These are phyloP conservation scores for Eremothecium sinecaudum DNA, from an alignment of 1,139 yeast genomes.

Conservation along the genomic window DNA sequence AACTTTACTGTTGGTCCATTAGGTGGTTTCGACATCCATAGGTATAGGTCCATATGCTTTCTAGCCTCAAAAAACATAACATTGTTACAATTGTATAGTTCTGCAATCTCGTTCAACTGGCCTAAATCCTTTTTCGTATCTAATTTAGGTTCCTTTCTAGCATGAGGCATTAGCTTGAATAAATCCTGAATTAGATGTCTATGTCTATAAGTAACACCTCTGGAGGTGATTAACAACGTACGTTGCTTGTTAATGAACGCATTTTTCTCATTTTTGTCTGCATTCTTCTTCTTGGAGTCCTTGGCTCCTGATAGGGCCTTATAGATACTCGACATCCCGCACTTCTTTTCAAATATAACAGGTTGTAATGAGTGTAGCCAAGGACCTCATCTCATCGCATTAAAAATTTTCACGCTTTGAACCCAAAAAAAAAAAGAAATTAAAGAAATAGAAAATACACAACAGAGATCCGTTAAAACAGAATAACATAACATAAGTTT, in stretches of 20 bases:
- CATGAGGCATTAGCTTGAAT: constrained; percentile 75
- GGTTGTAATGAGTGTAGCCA: background rate
- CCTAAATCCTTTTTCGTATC: constrained; percentile 85
- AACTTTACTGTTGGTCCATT: constrained; percentile 96
- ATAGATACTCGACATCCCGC: constrained; percentile 39
- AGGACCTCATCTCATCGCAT: constrained; percentile 6
- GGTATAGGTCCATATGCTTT: constrained; percentile 88
- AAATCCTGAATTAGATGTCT: constrained; percentile 88
- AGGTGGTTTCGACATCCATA: constrained; percentile 95
- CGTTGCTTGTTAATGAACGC: constrained; percentile 59
- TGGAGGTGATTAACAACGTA: constrained; percentile 77
- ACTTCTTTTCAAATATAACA: background rate
- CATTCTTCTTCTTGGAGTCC: constrained; percentile 23
- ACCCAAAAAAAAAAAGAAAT: constrained; percentile 3
- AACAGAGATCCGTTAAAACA: background rate
- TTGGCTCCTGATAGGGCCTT: constrained; percentile 33
- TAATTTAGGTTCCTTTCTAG: constrained; percentile 91
- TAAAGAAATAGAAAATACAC: background rate
- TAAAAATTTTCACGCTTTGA: constrained; percentile 6
- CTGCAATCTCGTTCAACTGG: constrained; percentile 92
- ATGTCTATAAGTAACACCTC: constrained; percentile 92
- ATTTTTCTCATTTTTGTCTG: constrained; percentile 31
- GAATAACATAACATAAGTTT: no score
- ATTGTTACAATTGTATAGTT: constrained; percentile 93
- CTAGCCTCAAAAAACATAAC: constrained; percentile 90